Percentiles rank a stretch among this genome's conserved stretches.
Evolutionary conservation across 2,329 filamentous ascomycete genomes (phyloP).

Genomic region (Colletotrichum sp.): DNA sequence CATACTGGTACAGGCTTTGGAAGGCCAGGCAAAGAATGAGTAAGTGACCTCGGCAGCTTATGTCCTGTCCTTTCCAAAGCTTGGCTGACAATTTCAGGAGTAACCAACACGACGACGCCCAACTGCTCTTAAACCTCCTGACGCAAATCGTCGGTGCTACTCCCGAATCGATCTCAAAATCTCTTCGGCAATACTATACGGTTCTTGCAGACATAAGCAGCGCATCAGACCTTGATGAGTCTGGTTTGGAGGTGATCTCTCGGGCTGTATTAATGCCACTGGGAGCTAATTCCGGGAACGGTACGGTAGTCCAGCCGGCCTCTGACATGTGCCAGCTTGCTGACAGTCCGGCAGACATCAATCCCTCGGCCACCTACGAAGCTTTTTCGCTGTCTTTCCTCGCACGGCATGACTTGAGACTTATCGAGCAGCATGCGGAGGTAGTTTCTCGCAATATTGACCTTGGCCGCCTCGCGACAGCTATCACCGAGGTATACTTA

Average conservation of each 20-base stretch:
- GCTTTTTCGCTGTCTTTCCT: slow-evolving; percentile 46
- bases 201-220: slow-evolving; percentile 40
- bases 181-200: slow-evolving; percentile 42
- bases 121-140: slow-evolving; percentile 40
- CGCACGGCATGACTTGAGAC: slow-evolving; percentile 35
- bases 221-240: neutral
- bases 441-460: slow-evolving; percentile 42
- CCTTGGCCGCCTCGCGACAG: slow-evolving; percentile 43
- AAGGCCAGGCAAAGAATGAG: slow-evolving; percentile 9
- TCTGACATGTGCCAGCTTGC: neutral
- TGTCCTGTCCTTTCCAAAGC: neutral
- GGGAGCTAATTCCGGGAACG: slow-evolving; percentile 15
- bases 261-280: slow-evolving; percentile 24
- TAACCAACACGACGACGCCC: slow-evolving; percentile 24
- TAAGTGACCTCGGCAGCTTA: neutral
- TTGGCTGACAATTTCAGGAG: slow-evolving; percentile 10
- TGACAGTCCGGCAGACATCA: neutral
- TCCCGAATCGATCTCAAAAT: slow-evolving; percentile 31
- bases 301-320: neutral
- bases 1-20: slow-evolving; percentile 40
- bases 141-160: slow-evolving; percentile 32
- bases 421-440: slow-evolving; percentile 46
- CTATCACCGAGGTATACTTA: slow-evolving; percentile 42
- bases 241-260: slow-evolving; percentile 21
- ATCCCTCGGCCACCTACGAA: slow-evolving; percentile 31